phyloP scores from a whole-genome alignment of 768 basidiomycete genomes.

The Tulasnella calospora region DNA sequence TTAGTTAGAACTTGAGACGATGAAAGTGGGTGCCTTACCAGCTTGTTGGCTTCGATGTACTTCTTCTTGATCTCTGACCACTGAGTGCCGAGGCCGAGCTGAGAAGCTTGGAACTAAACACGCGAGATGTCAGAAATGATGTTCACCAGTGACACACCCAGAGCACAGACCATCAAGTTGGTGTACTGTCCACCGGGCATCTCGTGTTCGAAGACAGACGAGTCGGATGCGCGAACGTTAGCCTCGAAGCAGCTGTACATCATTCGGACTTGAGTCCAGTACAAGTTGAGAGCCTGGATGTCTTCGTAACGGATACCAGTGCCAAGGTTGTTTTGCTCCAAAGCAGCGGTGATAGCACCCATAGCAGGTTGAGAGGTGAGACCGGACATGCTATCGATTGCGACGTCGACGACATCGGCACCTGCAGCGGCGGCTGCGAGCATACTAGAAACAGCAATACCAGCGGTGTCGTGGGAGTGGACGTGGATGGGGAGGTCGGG shows the following conservation, averaged over 20 bases:
- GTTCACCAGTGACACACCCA: neutral
- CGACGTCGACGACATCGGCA: constrained; percentile 95
- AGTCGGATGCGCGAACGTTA: constrained; percentile 93
- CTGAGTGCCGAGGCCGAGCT: constrained; percentile 93
- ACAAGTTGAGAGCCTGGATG: constrained; percentile 93
- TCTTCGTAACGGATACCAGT: constrained; percentile 96
- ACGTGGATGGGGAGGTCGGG: constrained; percentile 98
- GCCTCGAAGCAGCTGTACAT: constrained; percentile 98
- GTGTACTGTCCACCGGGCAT: constrained; percentile 99
- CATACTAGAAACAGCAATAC: constrained; percentile 98
- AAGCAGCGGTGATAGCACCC: constrained; percentile 91
- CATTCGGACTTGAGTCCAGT: constrained; percentile 96
- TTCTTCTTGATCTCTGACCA: constrained; percentile 99
- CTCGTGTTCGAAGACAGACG: constrained; percentile 97
- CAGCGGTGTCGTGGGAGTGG: constrained; percentile 98
- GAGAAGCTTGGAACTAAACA: constrained; percentile 90
- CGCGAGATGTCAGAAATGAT: neutral
- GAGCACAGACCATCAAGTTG: constrained; percentile 73
- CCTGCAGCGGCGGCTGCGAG: constrained; percentile 93
- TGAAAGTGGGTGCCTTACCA: constrained; percentile 48
- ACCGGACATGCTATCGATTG: constrained; percentile 99
- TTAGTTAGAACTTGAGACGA: neutral
- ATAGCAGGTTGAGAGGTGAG: constrained; percentile 98
- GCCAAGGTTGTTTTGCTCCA: constrained; percentile 90
- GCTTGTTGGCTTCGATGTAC: constrained; percentile 95